Base-by-base conservation (phyloP, 2,329 filamentous ascomycete species). In the Fusarium zealandicum region DNA sequence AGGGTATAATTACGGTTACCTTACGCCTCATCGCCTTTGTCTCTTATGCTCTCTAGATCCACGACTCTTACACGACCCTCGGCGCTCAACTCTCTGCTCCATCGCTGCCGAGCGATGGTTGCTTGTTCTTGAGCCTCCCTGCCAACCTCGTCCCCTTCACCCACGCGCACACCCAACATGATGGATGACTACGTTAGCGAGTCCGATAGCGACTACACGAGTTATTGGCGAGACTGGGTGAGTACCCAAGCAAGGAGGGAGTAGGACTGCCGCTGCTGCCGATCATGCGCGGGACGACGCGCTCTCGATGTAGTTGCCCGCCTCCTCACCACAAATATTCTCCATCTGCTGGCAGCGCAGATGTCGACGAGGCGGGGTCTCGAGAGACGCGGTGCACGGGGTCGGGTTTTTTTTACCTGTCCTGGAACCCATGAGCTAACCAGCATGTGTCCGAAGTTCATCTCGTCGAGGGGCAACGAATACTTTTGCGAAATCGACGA, bases 401-500 rank as follows among this genome's bases (percentile, higher is more conserved):
- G 32, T 36, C 11, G 51, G 28, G 49, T 37, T 39, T 11, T 46
- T 32, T 44, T 25, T 12, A 14, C 25, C 6, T 30, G 28, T 51
- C 30, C 12, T 42, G 20, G 20, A 25, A 30, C 14, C 28, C 50
- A 35, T 33, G 14, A 30, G 53, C 64, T 67, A 57, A 67, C 45
- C 33, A 42, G 32, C 32, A 31, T 49, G 17, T 45, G 25, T 46
- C 37, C 31, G 33, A 71, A 99, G 95, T 99, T 99, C 75, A 97
- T 98, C 69, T 97, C 93, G 5, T 96, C 93, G 6, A 86, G 95
- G 50, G 95, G 95, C 63, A 98, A 99, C 77, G 95, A 99, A 74
- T 99, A 99, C 78, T 99, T 98, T 71, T 99, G 95, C 84, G 95
- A 99, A 73, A 98, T 99, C 69, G 95, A 99, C 76, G 95, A 99